Evolutionary conservation across 495 filamentous ascomycete species (phyloP).

Genomic region (Chaetomium fimeti): DNA sequence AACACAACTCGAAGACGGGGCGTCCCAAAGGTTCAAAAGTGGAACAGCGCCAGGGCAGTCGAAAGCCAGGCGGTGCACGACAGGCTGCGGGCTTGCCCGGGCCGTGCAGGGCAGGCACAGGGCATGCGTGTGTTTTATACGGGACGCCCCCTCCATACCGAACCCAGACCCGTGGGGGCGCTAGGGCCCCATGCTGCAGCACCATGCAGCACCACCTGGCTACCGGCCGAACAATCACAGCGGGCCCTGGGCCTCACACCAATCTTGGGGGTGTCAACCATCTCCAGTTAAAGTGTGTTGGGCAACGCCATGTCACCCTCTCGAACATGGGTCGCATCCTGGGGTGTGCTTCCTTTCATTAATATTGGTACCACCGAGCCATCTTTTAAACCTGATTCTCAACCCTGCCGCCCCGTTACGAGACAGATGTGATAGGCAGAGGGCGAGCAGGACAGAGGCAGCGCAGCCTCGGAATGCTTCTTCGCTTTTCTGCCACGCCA

Average conservation of each 20-base stretch:
- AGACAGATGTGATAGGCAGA: conserved; percentile 7
- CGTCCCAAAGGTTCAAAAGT: conserved; percentile 19
- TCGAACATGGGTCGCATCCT: conserved; percentile 16
- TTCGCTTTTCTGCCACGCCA: conserved; percentile 11
- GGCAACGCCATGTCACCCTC: conserved; percentile 28
- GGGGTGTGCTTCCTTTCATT: conserved; percentile 23
- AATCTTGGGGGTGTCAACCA: conserved; percentile 7
- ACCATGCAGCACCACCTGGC: conserved; percentile 17
- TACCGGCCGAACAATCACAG: conserved; percentile 23
- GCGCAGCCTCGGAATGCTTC: background rate
- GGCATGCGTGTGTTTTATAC: conserved; percentile 11
- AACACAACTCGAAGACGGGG: conserved; percentile 8
- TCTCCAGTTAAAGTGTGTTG: conserved; percentile 11
- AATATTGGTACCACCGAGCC: conserved; percentile 3
- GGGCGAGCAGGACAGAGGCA: background rate
- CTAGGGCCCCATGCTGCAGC: conserved; percentile 16
- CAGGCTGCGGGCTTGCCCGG: conserved; percentile 23
- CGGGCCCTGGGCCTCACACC: background rate
- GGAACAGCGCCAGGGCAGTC: conserved; percentile 21
- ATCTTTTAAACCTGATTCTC: conserved; percentile 20
- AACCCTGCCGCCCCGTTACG: conserved; percentile 2
- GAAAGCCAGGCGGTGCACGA: conserved; percentile 18
- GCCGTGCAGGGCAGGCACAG: conserved; percentile 13
- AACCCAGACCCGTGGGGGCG: conserved; percentile 16
- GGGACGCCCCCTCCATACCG: conserved; percentile 12